These are phyloP conservation scores for Rhodosporidiobolus sp. DNA, from an alignment of 768 basidiomycete species.

Conservation along the genomic window DNA sequence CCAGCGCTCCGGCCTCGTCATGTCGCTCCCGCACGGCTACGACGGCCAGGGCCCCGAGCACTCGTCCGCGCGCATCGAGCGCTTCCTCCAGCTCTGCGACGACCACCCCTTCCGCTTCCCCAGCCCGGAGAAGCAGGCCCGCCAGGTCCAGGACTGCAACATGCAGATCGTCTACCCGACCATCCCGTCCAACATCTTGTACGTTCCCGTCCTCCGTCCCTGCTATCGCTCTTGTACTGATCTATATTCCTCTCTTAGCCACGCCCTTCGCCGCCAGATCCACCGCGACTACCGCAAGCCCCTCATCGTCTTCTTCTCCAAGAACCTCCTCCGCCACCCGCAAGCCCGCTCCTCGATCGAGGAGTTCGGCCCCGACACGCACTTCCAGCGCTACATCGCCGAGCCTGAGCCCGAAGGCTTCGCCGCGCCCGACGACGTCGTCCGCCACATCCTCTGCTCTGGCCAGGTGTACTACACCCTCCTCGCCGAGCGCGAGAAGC, in stretches of 20 bases:
- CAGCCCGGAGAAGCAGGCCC: conserved; percentile 77
- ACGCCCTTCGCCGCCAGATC: conserved; percentile 93
- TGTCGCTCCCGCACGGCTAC: conserved; percentile 73
- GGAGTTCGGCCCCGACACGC: conserved; percentile 83
- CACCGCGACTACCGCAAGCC: conserved; percentile 95
- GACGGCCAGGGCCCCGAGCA: conserved; percentile 99
- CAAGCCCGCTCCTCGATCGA: conserved; percentile 76
- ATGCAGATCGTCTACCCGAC: conserved; percentile 99
- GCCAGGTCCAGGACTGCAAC: conserved; percentile 98
- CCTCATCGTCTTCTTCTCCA: conserved; percentile 94
- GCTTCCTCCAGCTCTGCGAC: conserved; percentile 96
- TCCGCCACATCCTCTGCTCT: conserved; percentile 65
- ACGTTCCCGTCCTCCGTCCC: conserved; percentile 67
- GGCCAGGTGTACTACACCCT: conserved; percentile 94
- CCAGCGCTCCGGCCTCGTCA: conserved; percentile 83
- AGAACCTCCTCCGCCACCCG: conserved; percentile 92
- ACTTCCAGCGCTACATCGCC: conserved; percentile 91
- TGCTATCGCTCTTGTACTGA: background rate
- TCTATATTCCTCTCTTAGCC: conserved; percentile 50
- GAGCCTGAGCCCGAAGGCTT: conserved; percentile 70
- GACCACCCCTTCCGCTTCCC: conserved; percentile 93
- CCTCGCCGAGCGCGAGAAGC: conserved; percentile 76
- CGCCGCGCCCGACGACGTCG: conserved; percentile 77
- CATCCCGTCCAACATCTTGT: conserved; percentile 59
- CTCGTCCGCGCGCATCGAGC: conserved; percentile 88